These are phyloP conservation scores for Huntiella savannae DNA, from an alignment of 2,329 filamentous ascomycete genomes.

Conservation along the genomic window DNA sequence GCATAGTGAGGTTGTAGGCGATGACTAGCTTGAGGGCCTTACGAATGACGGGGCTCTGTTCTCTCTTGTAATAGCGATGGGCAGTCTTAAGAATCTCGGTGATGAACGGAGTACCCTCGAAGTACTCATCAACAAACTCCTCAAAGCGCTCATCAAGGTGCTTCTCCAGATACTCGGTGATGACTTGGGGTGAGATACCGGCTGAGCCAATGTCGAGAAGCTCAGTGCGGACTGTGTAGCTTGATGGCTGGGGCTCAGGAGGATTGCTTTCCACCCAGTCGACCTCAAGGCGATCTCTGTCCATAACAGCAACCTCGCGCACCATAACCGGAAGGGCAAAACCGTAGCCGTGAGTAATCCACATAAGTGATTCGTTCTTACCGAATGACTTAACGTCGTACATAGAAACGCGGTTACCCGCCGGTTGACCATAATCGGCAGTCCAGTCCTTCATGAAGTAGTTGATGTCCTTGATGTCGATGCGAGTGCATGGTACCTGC, in stretches of 20 bases:
- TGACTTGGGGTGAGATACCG: constrained; percentile 59
- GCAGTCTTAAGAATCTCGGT: constrained; percentile 93
- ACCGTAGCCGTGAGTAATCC: constrained; percentile 92
- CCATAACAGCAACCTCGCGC: constrained; percentile 78
- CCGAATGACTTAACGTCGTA: constrained; percentile 83
- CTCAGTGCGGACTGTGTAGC: constrained; percentile 75
- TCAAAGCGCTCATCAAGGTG: constrained; percentile 88
- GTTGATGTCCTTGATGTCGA: constrained; percentile 95
- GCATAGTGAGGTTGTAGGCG: constrained; percentile 85
- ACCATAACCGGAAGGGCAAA: constrained; percentile 85
- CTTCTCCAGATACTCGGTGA: constrained; percentile 86
- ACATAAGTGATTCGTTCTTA: constrained; percentile 51
- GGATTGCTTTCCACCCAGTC: constrained; percentile 80
- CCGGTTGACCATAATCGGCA: constrained; percentile 83
- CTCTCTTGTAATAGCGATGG: constrained; percentile 79
- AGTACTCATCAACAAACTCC: constrained; percentile 87
- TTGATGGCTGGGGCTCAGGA: constrained; percentile 41
- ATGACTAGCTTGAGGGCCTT: constrained; percentile 90
- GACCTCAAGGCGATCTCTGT: constrained; percentile 80
- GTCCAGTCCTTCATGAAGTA: constrained; percentile 99
- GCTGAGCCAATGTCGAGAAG: constrained; percentile 77
- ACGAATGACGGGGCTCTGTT: constrained; percentile 73
- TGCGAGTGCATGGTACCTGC: constrained; percentile 94
- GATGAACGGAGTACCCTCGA: constrained; percentile 85
- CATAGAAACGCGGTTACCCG: constrained; percentile 70